These are phyloP conservation scores for Turnera subulata DNA, from an alignment of 345 rosid genomes.

Conservation along the genomic window DNA sequence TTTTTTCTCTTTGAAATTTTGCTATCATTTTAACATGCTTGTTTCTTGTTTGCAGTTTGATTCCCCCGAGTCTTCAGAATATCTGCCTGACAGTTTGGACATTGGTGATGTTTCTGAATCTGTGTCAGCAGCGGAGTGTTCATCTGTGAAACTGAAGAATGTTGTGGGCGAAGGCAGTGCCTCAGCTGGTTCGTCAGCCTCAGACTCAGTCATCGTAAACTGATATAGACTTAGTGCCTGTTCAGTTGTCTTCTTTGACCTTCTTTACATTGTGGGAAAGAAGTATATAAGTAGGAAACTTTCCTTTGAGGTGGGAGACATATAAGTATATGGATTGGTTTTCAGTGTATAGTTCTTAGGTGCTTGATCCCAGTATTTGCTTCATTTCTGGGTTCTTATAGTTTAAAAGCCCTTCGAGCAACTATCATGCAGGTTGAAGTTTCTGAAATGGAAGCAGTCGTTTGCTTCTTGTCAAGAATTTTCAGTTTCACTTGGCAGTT, in stretches of 20 bases:
- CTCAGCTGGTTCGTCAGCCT: constrained; percentile 40
- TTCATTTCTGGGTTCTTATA: constrained; percentile 11
- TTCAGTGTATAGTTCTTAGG: constrained; percentile 31
- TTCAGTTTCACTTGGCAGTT: not conserved
- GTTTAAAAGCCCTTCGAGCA: constrained; percentile 19
- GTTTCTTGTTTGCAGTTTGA: constrained; percentile 39
- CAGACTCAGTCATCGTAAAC: constrained; percentile 29
- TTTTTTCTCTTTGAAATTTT: not conserved
- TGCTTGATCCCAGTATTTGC: constrained; percentile 20
- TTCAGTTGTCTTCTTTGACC: constrained; percentile 10
- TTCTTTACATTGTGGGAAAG: constrained; percentile 18
- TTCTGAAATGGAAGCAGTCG: constrained; percentile 4
- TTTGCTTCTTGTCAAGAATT: not conserved
- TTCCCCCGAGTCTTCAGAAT: constrained; percentile 43
- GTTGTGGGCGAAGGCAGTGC: constrained; percentile 43
- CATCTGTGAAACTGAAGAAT: constrained; percentile 48
- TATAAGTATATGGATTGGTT: constrained; percentile 12
- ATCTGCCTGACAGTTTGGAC: constrained; percentile 77
- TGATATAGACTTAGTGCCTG: constrained; percentile 17
- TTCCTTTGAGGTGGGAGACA: constrained; percentile 21
- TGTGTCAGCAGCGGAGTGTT: constrained; percentile 26
- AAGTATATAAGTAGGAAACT: constrained; percentile 28
- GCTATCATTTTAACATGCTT: constrained; percentile 4
- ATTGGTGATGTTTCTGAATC: constrained; percentile 76
- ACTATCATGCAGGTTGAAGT: constrained; percentile 13